phyloP scores from a whole-genome alignment of 179 eudicot genomes.

The Amaranthus tricolor region DNA sequence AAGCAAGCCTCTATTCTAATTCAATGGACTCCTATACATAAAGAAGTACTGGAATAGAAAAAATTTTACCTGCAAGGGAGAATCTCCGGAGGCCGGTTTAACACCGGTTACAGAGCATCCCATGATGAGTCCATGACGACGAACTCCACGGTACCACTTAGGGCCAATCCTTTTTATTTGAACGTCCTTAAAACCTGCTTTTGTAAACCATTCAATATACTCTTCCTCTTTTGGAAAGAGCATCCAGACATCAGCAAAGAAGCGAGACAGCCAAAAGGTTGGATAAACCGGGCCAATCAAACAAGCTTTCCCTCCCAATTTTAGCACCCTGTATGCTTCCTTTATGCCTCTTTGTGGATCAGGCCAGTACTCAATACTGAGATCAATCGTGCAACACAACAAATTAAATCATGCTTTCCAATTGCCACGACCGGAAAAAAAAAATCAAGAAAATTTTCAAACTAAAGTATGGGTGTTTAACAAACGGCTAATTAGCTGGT shows the following conservation, averaged over 20 bases:
- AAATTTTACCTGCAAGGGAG: conserved; percentile 70
- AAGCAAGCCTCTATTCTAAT: background rate
- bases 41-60: background rate
- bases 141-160: conserved; percentile 92
- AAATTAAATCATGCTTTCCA: conserved; percentile 11
- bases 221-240: conserved; percentile 94
- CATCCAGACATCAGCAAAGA: conserved; percentile 96
- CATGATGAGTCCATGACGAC: conserved; percentile 86
- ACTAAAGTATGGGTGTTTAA: background rate
- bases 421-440: background rate
- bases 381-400: conserved; percentile 10
- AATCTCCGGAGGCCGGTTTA: conserved; percentile 78
- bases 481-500: background rate
- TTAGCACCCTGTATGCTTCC: conserved; percentile 92
- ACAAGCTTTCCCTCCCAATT: conserved; percentile 82
- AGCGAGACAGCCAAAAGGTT: conserved; percentile 78
- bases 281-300: conserved; percentile 86
- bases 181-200: conserved; percentile 81
- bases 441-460: background rate
- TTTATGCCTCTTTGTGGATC: conserved; percentile 91
- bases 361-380: conserved; percentile 94
- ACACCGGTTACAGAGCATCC: conserved; percentile 92
- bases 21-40: background rate
- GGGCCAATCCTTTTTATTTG: conserved; percentile 83
- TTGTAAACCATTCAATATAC: conserved; percentile 80